Evolutionary conservation across 148 eudicot species (phyloP), one percentile per base, ranked within the genome.

Genomic region (Agrostemma githago): DNA sequence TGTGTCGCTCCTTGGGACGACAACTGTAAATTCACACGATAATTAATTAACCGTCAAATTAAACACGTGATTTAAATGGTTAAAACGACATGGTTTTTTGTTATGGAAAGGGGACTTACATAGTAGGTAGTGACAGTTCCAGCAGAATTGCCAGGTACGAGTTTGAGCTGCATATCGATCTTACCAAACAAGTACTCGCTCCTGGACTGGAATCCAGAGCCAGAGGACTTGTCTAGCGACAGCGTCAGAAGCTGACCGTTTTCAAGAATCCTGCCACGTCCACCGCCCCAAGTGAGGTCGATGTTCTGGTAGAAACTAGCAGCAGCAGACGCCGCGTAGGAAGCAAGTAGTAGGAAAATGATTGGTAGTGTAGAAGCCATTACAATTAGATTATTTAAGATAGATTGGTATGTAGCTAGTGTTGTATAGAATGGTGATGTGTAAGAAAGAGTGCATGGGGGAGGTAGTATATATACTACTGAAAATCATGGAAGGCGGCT

Each of bases 121-220:
- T 79, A 79, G 3, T 68, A 79, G 9, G 82, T 76, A 62, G 82
- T 79, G 15, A 79, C 82, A 53, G 78, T 79, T 14, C 82, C 82
- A 79, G 82, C 82, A 74, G 82, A 79, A 46, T 79, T 79, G 16
- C 82, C 78, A 20, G 78, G 82, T 6, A 79, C 82, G 74, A 79
- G 82, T 44, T 79, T 79, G 6, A 79, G 62, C 51, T 74, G 70
- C 82, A 79, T 74, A 41, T 79, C 82, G 26, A 79, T 70, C 66
- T 79, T 79, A 3, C 82, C 82, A 63, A 74, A 79, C 46, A 79
- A 68, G 66, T 69, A 79, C 38, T 79, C 39, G 58, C 63, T 74
- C 64, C 62, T 79, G 8, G 82, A 79, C 20, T 70, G 78, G 66
- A 79, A 79, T 2, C 82, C 82, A 11, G 82, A 79, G n/a, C 82